Percentiles rank a stretch among this genome's conserved stretches.
phyloP scores from a whole-genome alignment of 345 rosid species.

The Pistacia atlantica region DNA sequence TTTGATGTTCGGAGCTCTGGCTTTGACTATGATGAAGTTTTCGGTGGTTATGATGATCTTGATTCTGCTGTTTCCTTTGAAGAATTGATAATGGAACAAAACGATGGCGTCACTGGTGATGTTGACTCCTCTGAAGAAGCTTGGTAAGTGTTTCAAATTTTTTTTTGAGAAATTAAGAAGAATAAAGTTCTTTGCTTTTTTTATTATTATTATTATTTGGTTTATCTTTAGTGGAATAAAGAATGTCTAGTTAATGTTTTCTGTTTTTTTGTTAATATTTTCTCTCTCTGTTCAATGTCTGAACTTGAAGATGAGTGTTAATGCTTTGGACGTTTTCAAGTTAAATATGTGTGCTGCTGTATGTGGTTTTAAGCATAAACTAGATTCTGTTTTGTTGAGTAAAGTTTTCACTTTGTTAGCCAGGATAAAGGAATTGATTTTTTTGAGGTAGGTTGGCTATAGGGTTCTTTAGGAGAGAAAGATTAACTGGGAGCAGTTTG shows the following conservation, averaged over 20 bases:
- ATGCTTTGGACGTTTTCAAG: constrained; percentile 1
- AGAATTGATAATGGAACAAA: constrained; percentile 47
- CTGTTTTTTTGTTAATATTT: not conserved
- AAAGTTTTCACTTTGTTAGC: not conserved
- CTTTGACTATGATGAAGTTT: constrained; percentile 74
- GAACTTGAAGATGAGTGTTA: not conserved
- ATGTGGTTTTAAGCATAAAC: no score
- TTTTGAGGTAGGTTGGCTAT: not conserved
- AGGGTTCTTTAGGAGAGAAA: not conserved
- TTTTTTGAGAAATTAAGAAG: not conserved
- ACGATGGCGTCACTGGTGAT: constrained; percentile 39
- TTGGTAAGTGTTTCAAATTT: constrained; percentile 48
- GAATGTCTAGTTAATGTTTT: not conserved
- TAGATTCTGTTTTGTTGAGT: not conserved
- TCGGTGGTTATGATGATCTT: constrained; percentile 56
- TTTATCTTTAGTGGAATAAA: not conserved
- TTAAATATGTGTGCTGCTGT: not conserved
- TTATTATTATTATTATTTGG: not conserved
- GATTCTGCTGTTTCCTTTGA: constrained; percentile 71
- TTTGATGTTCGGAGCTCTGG: constrained; percentile 69
- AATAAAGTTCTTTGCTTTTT: not conserved
- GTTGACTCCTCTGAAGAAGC: constrained; percentile 70
- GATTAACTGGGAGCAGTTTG: not conserved
- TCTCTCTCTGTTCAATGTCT: not conserved
- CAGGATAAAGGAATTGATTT: not conserved